These are phyloP conservation scores for Sordaria brevicollis DNA, from an alignment of 495 filamentous ascomycete species.

Conservation along the genomic window DNA sequence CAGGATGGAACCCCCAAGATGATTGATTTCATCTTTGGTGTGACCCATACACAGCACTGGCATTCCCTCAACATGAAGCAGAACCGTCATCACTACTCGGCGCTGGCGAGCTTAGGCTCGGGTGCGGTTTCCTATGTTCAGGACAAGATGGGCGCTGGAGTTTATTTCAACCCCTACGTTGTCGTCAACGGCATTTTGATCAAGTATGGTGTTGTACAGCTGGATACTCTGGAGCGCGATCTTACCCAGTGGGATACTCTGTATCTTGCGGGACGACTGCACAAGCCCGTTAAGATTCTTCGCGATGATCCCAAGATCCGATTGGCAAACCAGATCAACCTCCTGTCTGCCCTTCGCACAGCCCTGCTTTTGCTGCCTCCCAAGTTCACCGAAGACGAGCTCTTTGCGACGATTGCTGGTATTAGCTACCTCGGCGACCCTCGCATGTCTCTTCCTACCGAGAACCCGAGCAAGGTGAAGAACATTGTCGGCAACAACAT, in stretches of 20 bases:
- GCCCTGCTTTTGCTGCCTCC: constrained; percentile 78
- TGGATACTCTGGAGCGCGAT: constrained; percentile 78
- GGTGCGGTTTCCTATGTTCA: constrained; percentile 73
- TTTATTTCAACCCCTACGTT: constrained; percentile 95
- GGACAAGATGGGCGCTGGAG: constrained; percentile 80
- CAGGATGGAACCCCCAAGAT: constrained; percentile 85
- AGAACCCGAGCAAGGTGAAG: constrained; percentile 83
- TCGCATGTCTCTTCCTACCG: constrained; percentile 77
- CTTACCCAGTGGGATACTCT: constrained; percentile 83
- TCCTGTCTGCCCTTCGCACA: constrained; percentile 81
- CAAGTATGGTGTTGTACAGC: constrained; percentile 94
- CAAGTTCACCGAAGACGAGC: constrained; percentile 72
- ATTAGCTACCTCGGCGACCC: constrained; percentile 93
- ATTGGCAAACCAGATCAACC: constrained; percentile 88
- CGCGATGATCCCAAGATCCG: constrained; percentile 86
- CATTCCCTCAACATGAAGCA: constrained; percentile 82
- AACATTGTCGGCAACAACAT: constrained; percentile 93
- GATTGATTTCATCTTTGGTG: constrained; percentile 98
- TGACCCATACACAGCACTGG: constrained; percentile 93
- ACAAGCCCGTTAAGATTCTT: constrained; percentile 96
- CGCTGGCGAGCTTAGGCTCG: constrained; percentile 73
- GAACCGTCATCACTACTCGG: constrained; percentile 88
- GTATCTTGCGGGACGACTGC: constrained; percentile 86
- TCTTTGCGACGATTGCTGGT: constrained; percentile 81
- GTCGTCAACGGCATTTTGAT: constrained; percentile 93